These are phyloP conservation scores for Alternaria viburni DNA, from an alignment of 2,329 filamentous ascomycete genomes.

Conservation along the genomic window DNA sequence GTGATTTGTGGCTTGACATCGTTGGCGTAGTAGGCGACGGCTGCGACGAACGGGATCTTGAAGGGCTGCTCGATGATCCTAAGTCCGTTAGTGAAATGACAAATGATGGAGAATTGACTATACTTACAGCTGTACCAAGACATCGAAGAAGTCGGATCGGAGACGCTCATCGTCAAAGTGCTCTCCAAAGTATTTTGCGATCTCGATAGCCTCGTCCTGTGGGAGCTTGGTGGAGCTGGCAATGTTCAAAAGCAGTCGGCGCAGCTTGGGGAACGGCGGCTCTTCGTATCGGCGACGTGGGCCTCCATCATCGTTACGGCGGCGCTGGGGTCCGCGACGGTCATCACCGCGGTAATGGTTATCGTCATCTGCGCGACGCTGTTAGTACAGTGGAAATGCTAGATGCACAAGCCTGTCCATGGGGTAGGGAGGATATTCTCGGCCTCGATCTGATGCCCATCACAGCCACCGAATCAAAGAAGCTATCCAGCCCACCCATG, in stretches of 20 bases:
- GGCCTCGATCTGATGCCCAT: not conserved
- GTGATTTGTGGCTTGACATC: constrained; percentile 76
- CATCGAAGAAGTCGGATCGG: constrained; percentile 72
- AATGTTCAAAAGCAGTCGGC: constrained; percentile 45
- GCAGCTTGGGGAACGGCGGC: constrained; percentile 42
- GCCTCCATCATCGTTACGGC: constrained; percentile 36
- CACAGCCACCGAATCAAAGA: not conserved
- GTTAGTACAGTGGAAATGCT: constrained; percentile 7
- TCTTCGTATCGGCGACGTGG: constrained; percentile 46
- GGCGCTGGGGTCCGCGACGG: constrained; percentile 40
- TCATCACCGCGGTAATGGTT: constrained; percentile 35
- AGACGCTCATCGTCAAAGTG: constrained; percentile 80
- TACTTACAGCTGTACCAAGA: constrained; percentile 74
- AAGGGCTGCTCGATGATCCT: constrained; percentile 87
- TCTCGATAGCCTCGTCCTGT: constrained; percentile 46
- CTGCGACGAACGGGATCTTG: constrained; percentile 94
- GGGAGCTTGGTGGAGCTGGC: constrained; percentile 48
- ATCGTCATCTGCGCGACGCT: constrained; percentile 34
- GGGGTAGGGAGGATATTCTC: not conserved
- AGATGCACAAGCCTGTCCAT: not conserved
- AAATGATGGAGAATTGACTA: too few relatives aligned
- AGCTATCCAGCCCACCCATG: not conserved
- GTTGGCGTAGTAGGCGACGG: constrained; percentile 81
- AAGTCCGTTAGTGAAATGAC: constrained; percentile 21
- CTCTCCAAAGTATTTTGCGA: constrained; percentile 72